Percentiles rank a stretch among this genome's conserved stretches.
Evolutionary conservation across 495 filamentous ascomycete genomes (phyloP).

Genomic region (Staphylotrichum tortipilum): DNA sequence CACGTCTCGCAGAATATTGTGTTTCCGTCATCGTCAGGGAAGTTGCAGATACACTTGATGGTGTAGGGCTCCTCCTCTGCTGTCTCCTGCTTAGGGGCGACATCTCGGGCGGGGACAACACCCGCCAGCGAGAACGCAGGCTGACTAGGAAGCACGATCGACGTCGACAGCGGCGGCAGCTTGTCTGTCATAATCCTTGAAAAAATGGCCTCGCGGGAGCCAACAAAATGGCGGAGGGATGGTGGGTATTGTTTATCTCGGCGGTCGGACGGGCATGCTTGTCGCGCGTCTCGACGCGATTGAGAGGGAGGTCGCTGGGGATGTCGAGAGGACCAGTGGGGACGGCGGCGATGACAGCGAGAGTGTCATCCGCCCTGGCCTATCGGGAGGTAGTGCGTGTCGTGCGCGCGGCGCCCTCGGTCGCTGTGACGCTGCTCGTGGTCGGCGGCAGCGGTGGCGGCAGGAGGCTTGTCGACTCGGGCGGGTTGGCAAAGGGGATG

Average conservation of each 20-base stretch:
- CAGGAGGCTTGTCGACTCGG: slow-evolving; percentile 11
- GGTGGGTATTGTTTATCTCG: slow-evolving; percentile 40
- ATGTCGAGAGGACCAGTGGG: slow-evolving; percentile 12
- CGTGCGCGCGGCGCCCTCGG: slow-evolving; percentile 1
- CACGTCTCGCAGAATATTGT: slow-evolving; percentile 95
- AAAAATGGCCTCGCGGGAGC: slow-evolving; percentile 52
- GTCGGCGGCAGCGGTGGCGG: too few relatives aligned
- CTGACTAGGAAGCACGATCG: slow-evolving; percentile 46
- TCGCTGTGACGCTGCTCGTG: neutral
- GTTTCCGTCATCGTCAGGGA: slow-evolving; percentile 87
- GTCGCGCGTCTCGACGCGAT: slow-evolving; percentile 36
- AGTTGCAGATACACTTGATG: slow-evolving; percentile 96
- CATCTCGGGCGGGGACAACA: slow-evolving; percentile 46
- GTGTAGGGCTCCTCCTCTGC: slow-evolving; percentile 84
- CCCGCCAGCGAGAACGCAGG: slow-evolving; percentile 41
- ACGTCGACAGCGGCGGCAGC: slow-evolving; percentile 53
- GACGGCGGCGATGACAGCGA: slow-evolving; percentile 8
- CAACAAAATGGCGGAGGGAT: slow-evolving; percentile 31
- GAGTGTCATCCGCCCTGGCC: slow-evolving; percentile 22
- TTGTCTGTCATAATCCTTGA: slow-evolving; percentile 91
- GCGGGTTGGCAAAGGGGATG: neutral
- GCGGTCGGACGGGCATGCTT: slow-evolving; percentile 51
- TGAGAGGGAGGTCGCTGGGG: slow-evolving; percentile 13
- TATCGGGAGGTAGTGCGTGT: slow-evolving; percentile 5
- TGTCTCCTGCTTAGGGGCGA: slow-evolving; percentile 42